A percentile compares a stretch with the other conserved stretches of the same genome.
phyloP scores from a whole-genome alignment of 192 early-diverging fungal genomes.

The Thoreauomyces humboldtii region DNA sequence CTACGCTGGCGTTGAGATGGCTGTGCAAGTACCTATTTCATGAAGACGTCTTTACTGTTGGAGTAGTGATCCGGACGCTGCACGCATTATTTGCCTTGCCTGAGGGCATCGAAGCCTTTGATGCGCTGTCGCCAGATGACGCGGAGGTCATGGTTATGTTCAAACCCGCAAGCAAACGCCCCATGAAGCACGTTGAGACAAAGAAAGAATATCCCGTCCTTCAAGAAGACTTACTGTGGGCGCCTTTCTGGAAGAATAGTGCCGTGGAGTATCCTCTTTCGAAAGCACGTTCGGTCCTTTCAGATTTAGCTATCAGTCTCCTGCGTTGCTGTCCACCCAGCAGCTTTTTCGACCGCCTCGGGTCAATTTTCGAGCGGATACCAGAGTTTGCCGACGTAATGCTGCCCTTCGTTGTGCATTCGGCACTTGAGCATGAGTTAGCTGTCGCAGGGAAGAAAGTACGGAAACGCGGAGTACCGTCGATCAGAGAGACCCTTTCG shows the following conservation, averaged over 20 bases:
- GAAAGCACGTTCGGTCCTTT: too few relatives aligned
- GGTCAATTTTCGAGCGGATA: constrained; percentile 3
- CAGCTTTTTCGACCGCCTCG: constrained; percentile 18
- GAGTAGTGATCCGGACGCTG: not conserved
- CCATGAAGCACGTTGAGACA: not conserved
- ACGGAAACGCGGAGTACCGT: not conserved
- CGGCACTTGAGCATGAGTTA: constrained; percentile 19
- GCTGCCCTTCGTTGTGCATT: constrained; percentile 23
- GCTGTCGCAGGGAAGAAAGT: not conserved
- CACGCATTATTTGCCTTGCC: not conserved
- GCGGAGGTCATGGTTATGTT: not conserved
- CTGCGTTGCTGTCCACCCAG: constrained; percentile 11
- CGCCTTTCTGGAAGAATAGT: too few relatives aligned
- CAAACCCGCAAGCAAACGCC: not conserved
- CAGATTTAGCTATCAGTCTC: constrained; percentile 13
- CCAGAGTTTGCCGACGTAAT: constrained; percentile 23
- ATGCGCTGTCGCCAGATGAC: not conserved
- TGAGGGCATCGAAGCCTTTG: not conserved
- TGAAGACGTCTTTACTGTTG: constrained; percentile 8
- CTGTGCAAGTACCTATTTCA: constrained; percentile 7
- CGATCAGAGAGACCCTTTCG: not conserved
- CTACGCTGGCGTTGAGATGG: not conserved
- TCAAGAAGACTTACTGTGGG: not conserved
- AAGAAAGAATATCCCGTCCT: not conserved
- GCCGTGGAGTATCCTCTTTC: too few relatives aligned